A percentile compares a stretch with the other conserved stretches of the same genome.
These are phyloP conservation scores for Vanderwaltozyma polyspora DNA, from an alignment of 805 yeast genomes.

Conservation along the genomic window DNA sequence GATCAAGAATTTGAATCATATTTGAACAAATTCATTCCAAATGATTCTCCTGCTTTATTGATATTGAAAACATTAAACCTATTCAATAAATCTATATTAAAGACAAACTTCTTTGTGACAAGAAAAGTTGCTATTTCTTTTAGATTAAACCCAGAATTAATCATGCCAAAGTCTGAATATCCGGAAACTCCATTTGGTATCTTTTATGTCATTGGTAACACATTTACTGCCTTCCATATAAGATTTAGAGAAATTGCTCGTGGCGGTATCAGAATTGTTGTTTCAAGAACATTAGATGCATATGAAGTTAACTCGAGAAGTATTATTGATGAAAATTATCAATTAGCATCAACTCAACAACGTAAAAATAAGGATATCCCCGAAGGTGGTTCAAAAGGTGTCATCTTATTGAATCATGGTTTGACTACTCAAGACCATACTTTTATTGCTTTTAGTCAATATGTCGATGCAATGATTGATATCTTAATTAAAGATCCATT, in stretches of 20 bases:
- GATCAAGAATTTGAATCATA: constrained; percentile 65
- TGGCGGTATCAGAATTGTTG: constrained; percentile 95
- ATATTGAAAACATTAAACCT: constrained; percentile 73
- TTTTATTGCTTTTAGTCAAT: constrained; percentile 78
- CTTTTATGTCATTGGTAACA: constrained; percentile 92
- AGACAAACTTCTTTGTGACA: constrained; percentile 88
- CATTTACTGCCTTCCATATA: constrained; percentile 94
- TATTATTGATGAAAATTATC: constrained; percentile 92
- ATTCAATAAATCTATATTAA: constrained; percentile 78
- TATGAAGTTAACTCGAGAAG: constrained; percentile 76
- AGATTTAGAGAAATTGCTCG: constrained; percentile 95
- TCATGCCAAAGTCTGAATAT: constrained; percentile 71
- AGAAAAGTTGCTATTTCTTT: constrained; percentile 92
- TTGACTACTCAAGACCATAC: constrained; percentile 62
- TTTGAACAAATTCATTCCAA: constrained; percentile 56
- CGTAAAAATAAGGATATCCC: constrained; percentile 96
- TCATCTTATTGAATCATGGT: constrained; percentile 72
- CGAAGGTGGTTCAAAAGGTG: constrained; percentile 98
- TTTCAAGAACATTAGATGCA: constrained; percentile 74
- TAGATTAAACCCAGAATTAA: constrained; percentile 74
- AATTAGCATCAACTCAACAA: constrained; percentile 92
- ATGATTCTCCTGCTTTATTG: constrained; percentile 64
- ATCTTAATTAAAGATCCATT: constrained; percentile 70
- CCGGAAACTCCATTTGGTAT: constrained; percentile 91
- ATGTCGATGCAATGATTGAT: constrained; percentile 84